Evolutionary conservation across 345 rosid genomes (phyloP).

Genomic region (Physaria fendleri): DNA sequence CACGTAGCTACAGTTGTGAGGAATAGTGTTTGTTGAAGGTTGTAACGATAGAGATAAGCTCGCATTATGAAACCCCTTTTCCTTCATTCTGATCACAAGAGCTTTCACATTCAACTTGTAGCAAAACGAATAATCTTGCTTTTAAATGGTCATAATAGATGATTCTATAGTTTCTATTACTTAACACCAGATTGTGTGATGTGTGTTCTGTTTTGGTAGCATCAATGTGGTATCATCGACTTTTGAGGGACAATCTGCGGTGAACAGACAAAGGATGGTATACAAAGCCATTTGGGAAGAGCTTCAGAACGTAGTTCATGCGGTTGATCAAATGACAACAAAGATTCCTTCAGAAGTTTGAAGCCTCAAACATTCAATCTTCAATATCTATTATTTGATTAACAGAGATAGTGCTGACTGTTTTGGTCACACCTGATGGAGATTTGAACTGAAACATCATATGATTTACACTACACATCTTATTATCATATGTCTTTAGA

Average conservation of each 20-base stretch:
- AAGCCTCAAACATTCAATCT: no score
- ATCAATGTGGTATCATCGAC: constrained; percentile 74
- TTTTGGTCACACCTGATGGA: no score
- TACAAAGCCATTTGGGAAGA: constrained; percentile 98
- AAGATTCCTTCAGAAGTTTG: no score
- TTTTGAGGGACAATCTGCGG: constrained; percentile 81
- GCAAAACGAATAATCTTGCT: background rate
- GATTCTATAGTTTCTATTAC: background rate
- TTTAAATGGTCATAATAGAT: background rate
- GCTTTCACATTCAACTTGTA: background rate
- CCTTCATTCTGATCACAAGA: background rate
- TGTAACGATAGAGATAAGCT: background rate
- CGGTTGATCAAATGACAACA: no score
- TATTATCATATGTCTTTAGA: no score
- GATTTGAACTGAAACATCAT: no score
- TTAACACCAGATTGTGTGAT: background rate
- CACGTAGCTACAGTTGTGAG: background rate
- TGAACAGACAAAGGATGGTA: constrained; percentile 96
- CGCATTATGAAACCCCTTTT: background rate
- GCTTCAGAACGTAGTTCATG: no score
- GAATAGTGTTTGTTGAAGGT: background rate
- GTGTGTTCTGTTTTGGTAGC: constrained; percentile 46
- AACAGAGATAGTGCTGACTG: no score
- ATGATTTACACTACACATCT: background rate
- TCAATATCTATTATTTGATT: no score